phyloP scores from a whole-genome alignment of 495 filamentous ascomycete species.

The Daldinia caldariorum region DNA sequence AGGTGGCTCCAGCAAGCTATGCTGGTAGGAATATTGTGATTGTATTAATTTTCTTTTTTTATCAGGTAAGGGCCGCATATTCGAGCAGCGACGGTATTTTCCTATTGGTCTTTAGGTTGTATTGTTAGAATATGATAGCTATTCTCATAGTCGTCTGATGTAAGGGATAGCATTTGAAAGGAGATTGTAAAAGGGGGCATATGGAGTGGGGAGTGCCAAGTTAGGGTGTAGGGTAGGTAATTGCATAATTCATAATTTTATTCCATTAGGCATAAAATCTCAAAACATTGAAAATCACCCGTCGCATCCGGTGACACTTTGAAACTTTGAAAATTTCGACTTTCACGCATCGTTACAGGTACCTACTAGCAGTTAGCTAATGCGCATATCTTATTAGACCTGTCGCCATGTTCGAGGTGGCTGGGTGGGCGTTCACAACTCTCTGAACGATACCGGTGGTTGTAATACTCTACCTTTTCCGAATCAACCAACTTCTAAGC shows the following conservation, averaged over 20 bases:
- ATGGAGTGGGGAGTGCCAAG: no score
- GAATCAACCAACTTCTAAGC: conserved; percentile 60
- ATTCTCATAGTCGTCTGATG: no score
- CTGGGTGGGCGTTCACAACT: conserved; percentile 9
- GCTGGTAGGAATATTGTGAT: conserved; percentile 35
- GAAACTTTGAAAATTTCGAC: not conserved
- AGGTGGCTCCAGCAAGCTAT: conserved; percentile 60
- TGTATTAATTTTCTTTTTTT: no score
- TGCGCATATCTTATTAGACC: not conserved
- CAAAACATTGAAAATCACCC: not conserved
- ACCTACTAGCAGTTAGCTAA: not conserved
- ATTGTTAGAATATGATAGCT: no score
- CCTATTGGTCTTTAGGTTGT: no score
- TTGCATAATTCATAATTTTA: not conserved
- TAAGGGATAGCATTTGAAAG: no score
- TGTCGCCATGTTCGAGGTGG: conserved; percentile 6
- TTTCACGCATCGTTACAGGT: not conserved
- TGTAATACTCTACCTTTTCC: conserved; percentile 56
- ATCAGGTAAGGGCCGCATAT: no score
- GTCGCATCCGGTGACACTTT: not conserved
- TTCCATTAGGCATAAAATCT: not conserved
- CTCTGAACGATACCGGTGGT: conserved; percentile 32
- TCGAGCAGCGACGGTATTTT: no score
- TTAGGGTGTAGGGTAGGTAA: not conserved
- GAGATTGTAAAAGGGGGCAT: no score